phyloP scores from a whole-genome alignment of 306 rosid genomes.

The Cajanus cajan region DNA sequence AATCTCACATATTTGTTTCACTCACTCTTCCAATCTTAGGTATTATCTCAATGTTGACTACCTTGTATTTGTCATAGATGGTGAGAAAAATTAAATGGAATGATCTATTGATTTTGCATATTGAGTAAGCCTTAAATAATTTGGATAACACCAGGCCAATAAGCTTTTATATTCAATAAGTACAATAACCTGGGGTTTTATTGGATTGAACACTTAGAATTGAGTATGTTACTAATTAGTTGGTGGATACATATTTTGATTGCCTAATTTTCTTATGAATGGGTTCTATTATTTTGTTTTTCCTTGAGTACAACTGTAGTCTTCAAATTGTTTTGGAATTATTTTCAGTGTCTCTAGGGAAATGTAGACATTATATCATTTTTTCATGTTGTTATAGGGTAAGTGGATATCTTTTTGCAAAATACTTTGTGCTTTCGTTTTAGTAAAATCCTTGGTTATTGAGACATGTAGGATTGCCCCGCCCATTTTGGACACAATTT shows the following conservation, averaged over 20 bases:
- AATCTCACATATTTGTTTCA: background rate
- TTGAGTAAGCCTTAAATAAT: constrained; percentile 1
- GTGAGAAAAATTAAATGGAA: background rate
- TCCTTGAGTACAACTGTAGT: background rate
- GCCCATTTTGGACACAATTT: background rate
- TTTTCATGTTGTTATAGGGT: background rate
- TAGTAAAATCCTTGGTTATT: background rate
- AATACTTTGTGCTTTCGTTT: background rate
- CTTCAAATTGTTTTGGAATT: background rate
- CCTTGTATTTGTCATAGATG: background rate
- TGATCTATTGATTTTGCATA: background rate
- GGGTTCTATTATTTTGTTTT: background rate
- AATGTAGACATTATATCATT: background rate
- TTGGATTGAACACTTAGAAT: background rate
- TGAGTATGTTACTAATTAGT: background rate
- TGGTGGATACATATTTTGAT: background rate
- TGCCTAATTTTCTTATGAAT: background rate
- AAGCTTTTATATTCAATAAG: background rate
- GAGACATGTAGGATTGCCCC: background rate
- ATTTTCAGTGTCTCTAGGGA: background rate
- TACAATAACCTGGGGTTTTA: background rate
- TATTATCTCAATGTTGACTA: background rate
- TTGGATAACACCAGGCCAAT: background rate
- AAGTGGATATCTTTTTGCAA: background rate
- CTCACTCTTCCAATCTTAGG: background rate